Evolutionary conservation across 2,329 filamentous ascomycete species (phyloP).

Genomic region (Neofusicoccum kwambonambiense): DNA sequence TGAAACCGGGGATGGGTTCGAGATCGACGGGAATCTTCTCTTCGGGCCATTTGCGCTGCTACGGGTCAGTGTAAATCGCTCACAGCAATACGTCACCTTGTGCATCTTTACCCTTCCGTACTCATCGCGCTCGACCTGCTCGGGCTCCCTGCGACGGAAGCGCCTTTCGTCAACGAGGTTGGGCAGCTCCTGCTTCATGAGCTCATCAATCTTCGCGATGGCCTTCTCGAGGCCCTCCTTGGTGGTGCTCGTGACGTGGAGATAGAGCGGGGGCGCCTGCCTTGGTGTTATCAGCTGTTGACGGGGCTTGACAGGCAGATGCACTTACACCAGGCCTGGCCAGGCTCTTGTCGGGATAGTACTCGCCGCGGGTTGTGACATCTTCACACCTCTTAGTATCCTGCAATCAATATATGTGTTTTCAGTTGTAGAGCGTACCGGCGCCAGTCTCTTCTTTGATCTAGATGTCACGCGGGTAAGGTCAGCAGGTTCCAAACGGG

Average conservation of each 20-base stretch:
- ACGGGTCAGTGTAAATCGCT: slow-evolving; percentile 26
- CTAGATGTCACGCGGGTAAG: slow-evolving; percentile 82
- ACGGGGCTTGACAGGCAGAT: neutral
- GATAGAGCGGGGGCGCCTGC: slow-evolving; percentile 88
- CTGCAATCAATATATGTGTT: slow-evolving; percentile 58
- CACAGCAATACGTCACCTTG: neutral
- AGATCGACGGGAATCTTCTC: slow-evolving; percentile 89
- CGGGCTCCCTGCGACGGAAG: slow-evolving; percentile 78
- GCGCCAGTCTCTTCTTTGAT: slow-evolving; percentile 99
- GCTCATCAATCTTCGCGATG: slow-evolving; percentile 82
- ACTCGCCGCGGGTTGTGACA: slow-evolving; percentile 96
- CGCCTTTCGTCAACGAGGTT: slow-evolving; percentile 92
- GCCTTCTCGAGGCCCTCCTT: slow-evolving; percentile 91
- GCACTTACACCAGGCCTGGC: slow-evolving; percentile 80
- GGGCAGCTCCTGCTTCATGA: slow-evolving; percentile 94
- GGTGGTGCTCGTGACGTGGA: slow-evolving; percentile 89
- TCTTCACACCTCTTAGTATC: slow-evolving; percentile 74
- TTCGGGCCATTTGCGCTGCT: slow-evolving; percentile 95
- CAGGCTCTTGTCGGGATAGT: slow-evolving; percentile 97
- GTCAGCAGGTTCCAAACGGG: slow-evolving; percentile 93
- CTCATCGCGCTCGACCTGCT: slow-evolving; percentile 83
- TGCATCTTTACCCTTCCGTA: slow-evolving; percentile 70
- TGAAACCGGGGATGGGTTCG: slow-evolving; percentile 91
- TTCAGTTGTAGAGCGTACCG: slow-evolving; percentile 83
- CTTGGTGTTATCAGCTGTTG: neutral